Evolutionary conservation across 1,139 yeast genomes (phyloP).

Genomic region (Yamadazyma diospyri): DNA sequence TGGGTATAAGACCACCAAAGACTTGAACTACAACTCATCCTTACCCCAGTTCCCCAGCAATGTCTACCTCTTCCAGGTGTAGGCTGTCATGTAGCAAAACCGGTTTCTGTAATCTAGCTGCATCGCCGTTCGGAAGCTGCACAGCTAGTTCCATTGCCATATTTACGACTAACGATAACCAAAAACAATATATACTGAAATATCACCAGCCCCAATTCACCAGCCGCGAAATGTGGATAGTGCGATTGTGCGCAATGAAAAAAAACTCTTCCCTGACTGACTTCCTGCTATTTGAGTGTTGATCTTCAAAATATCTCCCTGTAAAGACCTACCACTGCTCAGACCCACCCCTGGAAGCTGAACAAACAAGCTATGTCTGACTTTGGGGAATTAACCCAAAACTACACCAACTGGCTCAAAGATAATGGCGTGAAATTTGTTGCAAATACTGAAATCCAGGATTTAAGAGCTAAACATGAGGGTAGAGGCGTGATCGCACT

Average conservation of each 20-base stretch:
- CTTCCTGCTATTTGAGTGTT: slow-evolving; percentile 1
- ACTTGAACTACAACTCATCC: slow-evolving; percentile 11
- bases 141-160: too few species aligned
- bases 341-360: too few species aligned
- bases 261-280: slow-evolving; percentile 1
- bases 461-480: slow-evolving; percentile 54
- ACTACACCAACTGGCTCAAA: slow-evolving; percentile 54
- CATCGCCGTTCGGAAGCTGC: too few species aligned
- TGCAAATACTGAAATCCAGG: slow-evolving; percentile 55
- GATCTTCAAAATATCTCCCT: too few species aligned
- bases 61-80: slow-evolving; percentile 5
- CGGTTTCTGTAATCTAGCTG: neutral
- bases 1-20: slow-evolving; percentile 28
- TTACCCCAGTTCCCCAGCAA: slow-evolving; percentile 14
- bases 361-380: neutral
- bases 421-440: slow-evolving; percentile 46
- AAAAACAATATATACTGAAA: too few species aligned
- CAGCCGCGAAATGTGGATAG: neutral
- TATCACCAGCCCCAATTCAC: neutral
- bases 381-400: slow-evolving; percentile 24
- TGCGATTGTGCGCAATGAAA: neutral
- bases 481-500: slow-evolving; percentile 79
- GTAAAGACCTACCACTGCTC: too few species aligned
- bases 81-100: neutral
- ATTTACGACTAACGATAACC: too few species aligned